Conservation (phyloP, 495 filamentous ascomycete genomes). For the Penicillium cinerascens region DNA sequence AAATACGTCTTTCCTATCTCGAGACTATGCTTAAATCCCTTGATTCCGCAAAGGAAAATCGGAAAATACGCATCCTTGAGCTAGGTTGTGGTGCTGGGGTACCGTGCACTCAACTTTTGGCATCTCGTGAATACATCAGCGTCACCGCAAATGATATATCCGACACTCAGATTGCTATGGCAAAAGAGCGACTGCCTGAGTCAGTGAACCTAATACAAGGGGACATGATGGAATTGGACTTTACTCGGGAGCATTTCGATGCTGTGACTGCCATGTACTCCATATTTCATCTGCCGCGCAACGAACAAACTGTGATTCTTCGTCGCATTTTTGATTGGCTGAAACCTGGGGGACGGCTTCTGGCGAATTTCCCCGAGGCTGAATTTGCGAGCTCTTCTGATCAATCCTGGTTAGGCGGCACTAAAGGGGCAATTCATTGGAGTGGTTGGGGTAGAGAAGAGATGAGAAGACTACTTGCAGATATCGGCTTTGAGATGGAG, state of each 20-base stretch:
- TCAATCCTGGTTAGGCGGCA: conserved; percentile 25
- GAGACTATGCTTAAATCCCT: conserved; percentile 23
- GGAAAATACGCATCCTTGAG: conserved; percentile 27
- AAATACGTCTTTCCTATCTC: conserved; percentile 28
- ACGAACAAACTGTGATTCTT: conserved; percentile 36
- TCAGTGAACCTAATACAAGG: conserved; percentile 25
- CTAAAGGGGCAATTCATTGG: conserved; percentile 38
- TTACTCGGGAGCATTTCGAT: conserved; percentile 26
- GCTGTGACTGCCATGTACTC: conserved; percentile 43
- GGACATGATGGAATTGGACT: conserved; percentile 41
- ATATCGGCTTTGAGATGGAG: conserved; percentile 19
- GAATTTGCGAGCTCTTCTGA: conserved; percentile 16
- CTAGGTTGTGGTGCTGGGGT: conserved; percentile 42
- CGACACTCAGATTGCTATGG: conserved; percentile 30
- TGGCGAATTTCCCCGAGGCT: conserved; percentile 36
- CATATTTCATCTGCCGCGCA: conserved; percentile 43
- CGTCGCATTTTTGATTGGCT: conserved; percentile 35
- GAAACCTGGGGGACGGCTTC: conserved; percentile 34
- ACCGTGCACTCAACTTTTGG: conserved; percentile 30
- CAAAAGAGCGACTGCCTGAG: conserved; percentile 15
- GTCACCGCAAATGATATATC: conserved; percentile 43
- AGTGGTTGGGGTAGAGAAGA: conserved; percentile 35
- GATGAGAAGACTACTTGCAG: conserved; percentile 14
- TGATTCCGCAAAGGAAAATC: background rate
- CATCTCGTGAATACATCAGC: conserved; percentile 2